These are phyloP conservation scores for Aspergillus indologenus DNA, from an alignment of 495 filamentous ascomycete genomes.

Conservation along the genomic window DNA sequence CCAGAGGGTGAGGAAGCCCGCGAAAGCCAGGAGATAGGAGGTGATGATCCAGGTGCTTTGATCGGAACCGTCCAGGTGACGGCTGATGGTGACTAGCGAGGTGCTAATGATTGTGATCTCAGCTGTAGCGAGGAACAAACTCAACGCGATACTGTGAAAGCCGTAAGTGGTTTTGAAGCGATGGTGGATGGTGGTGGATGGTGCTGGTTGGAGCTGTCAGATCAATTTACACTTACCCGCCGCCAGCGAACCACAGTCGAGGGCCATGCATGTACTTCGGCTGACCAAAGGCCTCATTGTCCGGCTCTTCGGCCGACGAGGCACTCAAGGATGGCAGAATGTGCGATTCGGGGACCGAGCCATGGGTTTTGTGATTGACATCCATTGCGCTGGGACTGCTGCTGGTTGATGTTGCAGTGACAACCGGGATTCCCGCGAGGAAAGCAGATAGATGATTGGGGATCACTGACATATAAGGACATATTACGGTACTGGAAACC, in stretches of 20 bases:
- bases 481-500: too few species aligned
- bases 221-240: neutral
- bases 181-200: neutral
- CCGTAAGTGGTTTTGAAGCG: neutral
- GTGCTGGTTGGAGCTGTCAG: neutral
- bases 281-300: neutral
- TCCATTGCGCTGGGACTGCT: neutral
- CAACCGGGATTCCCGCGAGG: too few species aligned
- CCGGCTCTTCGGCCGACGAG: neutral
- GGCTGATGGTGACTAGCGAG: slow-evolving; percentile 51
- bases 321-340: neutral
- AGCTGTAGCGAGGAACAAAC: slow-evolving; percentile 54
- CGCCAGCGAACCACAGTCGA: slow-evolving; percentile 2
- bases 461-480: neutral
- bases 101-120: slow-evolving; percentile 62
- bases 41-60: slow-evolving; percentile 53
- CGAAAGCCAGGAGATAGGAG: slow-evolving; percentile 53
- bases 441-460: neutral
- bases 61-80: slow-evolving; percentile 45
- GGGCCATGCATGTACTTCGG: neutral
- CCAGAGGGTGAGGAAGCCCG: slow-evolving; percentile 54
- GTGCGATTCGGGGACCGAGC: neutral
- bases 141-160: slow-evolving; percentile 42
- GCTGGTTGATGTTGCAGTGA: too few species aligned
- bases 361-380: neutral